Conservation (phyloP, 2,329 filamentous ascomycete species). For the Apiospora sp. region DNA sequence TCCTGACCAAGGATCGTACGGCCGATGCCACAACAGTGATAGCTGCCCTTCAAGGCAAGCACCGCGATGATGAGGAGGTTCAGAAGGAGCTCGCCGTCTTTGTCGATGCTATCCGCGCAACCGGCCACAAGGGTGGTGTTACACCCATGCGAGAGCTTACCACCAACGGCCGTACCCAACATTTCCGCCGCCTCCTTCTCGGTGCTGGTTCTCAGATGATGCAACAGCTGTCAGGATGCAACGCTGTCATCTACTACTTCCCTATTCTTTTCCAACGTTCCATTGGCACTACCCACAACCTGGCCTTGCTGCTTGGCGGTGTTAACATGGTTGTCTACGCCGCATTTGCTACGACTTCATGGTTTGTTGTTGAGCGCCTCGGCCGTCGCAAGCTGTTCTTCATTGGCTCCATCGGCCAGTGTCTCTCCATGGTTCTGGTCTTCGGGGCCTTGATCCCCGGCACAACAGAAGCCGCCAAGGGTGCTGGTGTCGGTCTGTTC, state of each 20-base stretch:
- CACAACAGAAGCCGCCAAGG: constrained; percentile 66
- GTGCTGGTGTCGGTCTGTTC: constrained; percentile 73
- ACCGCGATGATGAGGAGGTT: constrained; percentile 51
- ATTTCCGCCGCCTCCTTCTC: constrained; percentile 68
- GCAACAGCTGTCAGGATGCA: constrained; percentile 68
- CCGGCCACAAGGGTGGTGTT: constrained; percentile 41
- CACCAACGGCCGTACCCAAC: constrained; percentile 68
- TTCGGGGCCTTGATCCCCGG: constrained; percentile 74
- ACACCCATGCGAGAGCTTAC: constrained; percentile 54
- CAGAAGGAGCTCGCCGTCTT: constrained; percentile 56
- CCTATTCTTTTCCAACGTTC: constrained; percentile 62
- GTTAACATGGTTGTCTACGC: constrained; percentile 67
- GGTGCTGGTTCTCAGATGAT: constrained; percentile 67
- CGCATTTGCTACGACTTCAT: constrained; percentile 65
- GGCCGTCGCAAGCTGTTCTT: constrained; percentile 57
- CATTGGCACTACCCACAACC: constrained; percentile 50
- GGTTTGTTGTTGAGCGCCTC: constrained; percentile 57
- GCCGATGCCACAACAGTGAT: constrained; percentile 61
- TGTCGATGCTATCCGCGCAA: constrained; percentile 41
- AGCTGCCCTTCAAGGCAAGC: constrained; percentile 61
- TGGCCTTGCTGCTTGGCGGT: constrained; percentile 61
- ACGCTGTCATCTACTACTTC: constrained; percentile 68
- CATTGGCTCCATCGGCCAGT: constrained; percentile 54
- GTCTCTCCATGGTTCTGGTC: constrained; percentile 64
- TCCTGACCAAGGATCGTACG: constrained; percentile 52